phyloP scores from a whole-genome alignment of 345 rosid genomes.

The Angophora floribunda region DNA sequence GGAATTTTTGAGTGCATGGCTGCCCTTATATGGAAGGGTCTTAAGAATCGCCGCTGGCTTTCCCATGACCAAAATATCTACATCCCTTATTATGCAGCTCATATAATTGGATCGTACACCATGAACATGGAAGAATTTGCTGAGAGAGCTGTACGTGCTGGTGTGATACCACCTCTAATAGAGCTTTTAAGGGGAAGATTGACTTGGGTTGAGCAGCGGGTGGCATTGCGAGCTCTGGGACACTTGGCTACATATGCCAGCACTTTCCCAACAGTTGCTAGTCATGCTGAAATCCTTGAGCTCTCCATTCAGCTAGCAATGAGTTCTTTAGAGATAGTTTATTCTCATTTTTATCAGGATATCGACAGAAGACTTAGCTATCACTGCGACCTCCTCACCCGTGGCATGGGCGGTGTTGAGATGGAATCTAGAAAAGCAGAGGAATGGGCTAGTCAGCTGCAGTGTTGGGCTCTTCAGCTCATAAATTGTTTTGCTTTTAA shows the following conservation, averaged over 20 bases:
- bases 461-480: conserved; percentile 99
- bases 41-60: conserved; percentile 92
- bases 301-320: conserved; percentile 83
- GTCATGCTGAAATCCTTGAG: conserved; percentile 83
- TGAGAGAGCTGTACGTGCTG: conserved; percentile 72
- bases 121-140: conserved; percentile 99
- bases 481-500: conserved; percentile 99
- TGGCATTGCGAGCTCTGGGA: conserved; percentile 91
- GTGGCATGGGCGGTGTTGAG: conserved; percentile 99
- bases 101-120: conserved; percentile 95
- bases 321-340: conserved; percentile 95
- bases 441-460: conserved; percentile 99
- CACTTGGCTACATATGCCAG: conserved; percentile 91
- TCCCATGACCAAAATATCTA: conserved; percentile 95
- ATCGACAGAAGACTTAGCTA: conserved; percentile 76
- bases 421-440: conserved; percentile 99
- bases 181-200: conserved; percentile 93
- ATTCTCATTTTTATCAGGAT: conserved; percentile 88
- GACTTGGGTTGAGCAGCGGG: conserved; percentile 99
- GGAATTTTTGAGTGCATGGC: conserved; percentile 99
- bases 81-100: conserved; percentile 98
- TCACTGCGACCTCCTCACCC: conserved; percentile 94
- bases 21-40: conserved; percentile 91
- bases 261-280: conserved; percentile 73
- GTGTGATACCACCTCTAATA: conserved; percentile 77